Evolutionary conservation across 352 stramenopile genomes (phyloP), one percentile per base, ranked within the genome.

Genomic region (Pythium apleroticum): DNA sequence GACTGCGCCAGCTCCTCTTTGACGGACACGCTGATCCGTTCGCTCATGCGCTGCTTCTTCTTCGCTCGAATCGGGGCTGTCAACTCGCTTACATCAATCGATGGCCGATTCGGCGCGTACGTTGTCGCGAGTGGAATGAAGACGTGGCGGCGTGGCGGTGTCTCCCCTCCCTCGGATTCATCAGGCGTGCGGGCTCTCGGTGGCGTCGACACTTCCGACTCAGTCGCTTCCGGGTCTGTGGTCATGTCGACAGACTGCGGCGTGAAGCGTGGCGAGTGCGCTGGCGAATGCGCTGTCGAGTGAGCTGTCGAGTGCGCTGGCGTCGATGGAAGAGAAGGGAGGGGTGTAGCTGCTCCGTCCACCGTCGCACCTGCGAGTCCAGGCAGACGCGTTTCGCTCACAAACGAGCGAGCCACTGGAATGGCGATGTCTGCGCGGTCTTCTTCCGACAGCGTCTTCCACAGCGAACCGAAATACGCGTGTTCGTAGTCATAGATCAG

Each of bases 401-500:
- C 50, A 37, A 66, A 60, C 19, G 35, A 49, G 10, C 60, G 50
- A 17, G 60, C 49, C 9, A 59, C 17, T 17, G 60, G 60, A 0
- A 60, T 52, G 9, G 20, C 9, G 11, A 66, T 41, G 0, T 6
- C 35, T 0, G 11, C 12, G 19, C 50, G 60, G 9, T 60, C 60
- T 17, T 45, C 8, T 12, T 59, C 49, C 0, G 17, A 3, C 9
- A 60, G 28, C 27, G 17, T n/a, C 28, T 60, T 66, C 60, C 60
- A 66, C 9, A 60, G 37, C 3, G 9, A 14, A 15, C 49, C 60
- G 22, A 66, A 66, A 30, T 35, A 31, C 22, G 41, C 30, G 17
- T 56, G 52, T 20, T 67, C 52, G 25, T 56, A 67, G n/a, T 67
- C 60, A 52, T 67, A 67, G 33, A 67, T 37, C 6, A 61, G 28